These are phyloP conservation scores for Globisporangium paddicum DNA, from an alignment of 352 stramenopile species.

Conservation along the genomic window DNA sequence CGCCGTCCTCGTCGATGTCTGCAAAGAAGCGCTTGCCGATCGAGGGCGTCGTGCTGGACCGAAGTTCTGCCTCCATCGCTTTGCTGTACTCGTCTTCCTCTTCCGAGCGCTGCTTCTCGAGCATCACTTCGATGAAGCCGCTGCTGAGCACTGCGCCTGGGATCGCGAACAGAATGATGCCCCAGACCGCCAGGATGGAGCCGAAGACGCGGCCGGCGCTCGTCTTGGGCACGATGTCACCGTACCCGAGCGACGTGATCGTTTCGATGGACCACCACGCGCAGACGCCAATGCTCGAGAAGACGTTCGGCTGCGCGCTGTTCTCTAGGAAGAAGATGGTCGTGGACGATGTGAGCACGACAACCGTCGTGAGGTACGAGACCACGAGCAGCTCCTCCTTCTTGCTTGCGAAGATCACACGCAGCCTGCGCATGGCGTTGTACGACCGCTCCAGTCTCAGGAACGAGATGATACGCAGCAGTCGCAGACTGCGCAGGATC, in stretches of 20 bases:
- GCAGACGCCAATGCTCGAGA: constrained; percentile 42
- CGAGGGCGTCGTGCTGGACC: not conserved
- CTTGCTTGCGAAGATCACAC: constrained; percentile 46
- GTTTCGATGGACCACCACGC: constrained; percentile 63
- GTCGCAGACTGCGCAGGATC: constrained; percentile 46
- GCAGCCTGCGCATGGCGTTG: constrained; percentile 52
- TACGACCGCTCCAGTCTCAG: constrained; percentile 57
- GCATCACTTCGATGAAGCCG: constrained; percentile 67
- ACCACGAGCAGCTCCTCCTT: constrained; percentile 63
- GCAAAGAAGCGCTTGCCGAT: not conserved
- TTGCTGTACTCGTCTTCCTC: constrained; percentile 36
- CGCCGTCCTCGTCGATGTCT: not conserved
- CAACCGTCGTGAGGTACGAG: constrained; percentile 45
- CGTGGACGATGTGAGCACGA: constrained; percentile 54
- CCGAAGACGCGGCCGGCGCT: constrained; percentile 31
- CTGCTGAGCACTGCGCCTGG: constrained; percentile 51
- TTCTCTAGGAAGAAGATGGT: constrained; percentile 67
- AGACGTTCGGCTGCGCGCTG: constrained; percentile 35
- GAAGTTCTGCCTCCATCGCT: constrained; percentile 7
- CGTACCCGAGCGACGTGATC: constrained; percentile 66
- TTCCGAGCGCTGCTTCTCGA: constrained; percentile 51
- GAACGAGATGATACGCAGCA: constrained; percentile 57
- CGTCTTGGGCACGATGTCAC: constrained; percentile 52
- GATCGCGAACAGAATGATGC: constrained; percentile 61
- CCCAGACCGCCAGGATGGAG: constrained; percentile 43